Conservation (phyloP, 2,329 filamentous ascomycete genomes). For the Thelonectria rubi region DNA sequence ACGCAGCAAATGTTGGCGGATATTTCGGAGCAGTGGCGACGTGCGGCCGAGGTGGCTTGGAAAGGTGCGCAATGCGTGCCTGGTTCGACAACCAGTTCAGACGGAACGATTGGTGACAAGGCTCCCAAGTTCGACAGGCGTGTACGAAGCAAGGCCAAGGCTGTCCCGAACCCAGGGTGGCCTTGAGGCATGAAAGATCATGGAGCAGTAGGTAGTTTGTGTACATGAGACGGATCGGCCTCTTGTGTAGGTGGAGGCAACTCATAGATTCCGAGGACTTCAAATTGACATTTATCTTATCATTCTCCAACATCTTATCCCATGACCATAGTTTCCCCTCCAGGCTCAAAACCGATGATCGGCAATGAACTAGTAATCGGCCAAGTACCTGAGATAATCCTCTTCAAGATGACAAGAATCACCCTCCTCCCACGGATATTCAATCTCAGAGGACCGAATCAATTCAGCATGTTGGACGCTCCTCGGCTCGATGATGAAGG, state of each 20-base stretch:
- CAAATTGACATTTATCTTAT: no score
- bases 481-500: slow-evolving; percentile 32
- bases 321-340: no score
- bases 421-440: slow-evolving; percentile 38
- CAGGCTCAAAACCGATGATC: no score
- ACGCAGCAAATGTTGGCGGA: slow-evolving; percentile 1
- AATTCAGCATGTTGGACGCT: slow-evolving; percentile 32
- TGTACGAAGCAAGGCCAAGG: neutral
- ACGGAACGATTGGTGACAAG: slow-evolving; percentile 7
- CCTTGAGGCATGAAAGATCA: neutral
- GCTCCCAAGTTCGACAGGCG: neutral
- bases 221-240: no score
- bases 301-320: no score
- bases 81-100: slow-evolving; percentile 2
- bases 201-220: no score
- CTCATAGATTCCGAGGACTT: no score
- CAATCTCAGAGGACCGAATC: slow-evolving; percentile 28
- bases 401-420: slow-evolving; percentile 23
- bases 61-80: slow-evolving; percentile 7
- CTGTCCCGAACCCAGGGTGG: neutral
- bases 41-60: slow-evolving; percentile 3
- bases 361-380: neutral
- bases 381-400: neutral
- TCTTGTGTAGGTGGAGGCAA: no score
- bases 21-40: slow-evolving; percentile 10